Conservation (phyloP, 140 eudicot genomes). For the Oenanthe javanica region DNA sequence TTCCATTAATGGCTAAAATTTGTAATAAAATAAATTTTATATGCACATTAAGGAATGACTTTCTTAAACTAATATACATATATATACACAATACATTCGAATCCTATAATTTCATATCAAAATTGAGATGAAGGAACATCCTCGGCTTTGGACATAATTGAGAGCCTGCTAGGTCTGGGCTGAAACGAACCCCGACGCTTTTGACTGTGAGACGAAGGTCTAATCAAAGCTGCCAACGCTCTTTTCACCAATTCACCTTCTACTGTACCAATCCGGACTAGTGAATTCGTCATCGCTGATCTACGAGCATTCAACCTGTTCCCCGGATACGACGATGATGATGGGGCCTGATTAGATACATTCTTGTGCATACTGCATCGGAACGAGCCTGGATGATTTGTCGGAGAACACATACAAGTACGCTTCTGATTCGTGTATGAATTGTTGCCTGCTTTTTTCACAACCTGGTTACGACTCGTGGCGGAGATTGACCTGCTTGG, state of each 20-base stretch:
- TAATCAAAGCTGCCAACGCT: slow-evolving; percentile 28
- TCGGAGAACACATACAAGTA: slow-evolving; percentile 13
- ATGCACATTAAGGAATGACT: slow-evolving; percentile 3
- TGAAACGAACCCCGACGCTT: slow-evolving; percentile 23
- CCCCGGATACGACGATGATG: slow-evolving; percentile 42
- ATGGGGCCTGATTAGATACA: slow-evolving; percentile 10
- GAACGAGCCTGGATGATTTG: slow-evolving; percentile 18
- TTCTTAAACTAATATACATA: slow-evolving; percentile 30
- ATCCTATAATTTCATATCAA: not conserved
- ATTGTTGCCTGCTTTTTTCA: not conserved
- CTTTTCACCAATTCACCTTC: slow-evolving; percentile 32
- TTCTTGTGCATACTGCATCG: slow-evolving; percentile 12
- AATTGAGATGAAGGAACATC: not conserved
- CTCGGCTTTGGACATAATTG: slow-evolving; percentile 14
- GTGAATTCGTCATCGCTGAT: slow-evolving; percentile 60
- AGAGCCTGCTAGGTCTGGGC: slow-evolving; percentile 24
- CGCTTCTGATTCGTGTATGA: not conserved
- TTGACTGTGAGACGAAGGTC: slow-evolving; percentile 24
- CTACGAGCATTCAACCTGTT: slow-evolving; percentile 60
- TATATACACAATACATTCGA: slow-evolving; percentile 25
- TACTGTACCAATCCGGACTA: slow-evolving; percentile 28
- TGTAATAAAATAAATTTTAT: not conserved
- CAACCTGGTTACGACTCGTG: slow-evolving; percentile 16
- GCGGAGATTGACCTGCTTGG: slow-evolving; percentile 47
- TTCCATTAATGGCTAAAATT: not conserved